Base-by-base conservation (phyloP, 2,329 filamentous ascomycete species). In the Alternaria sp. region DNA sequence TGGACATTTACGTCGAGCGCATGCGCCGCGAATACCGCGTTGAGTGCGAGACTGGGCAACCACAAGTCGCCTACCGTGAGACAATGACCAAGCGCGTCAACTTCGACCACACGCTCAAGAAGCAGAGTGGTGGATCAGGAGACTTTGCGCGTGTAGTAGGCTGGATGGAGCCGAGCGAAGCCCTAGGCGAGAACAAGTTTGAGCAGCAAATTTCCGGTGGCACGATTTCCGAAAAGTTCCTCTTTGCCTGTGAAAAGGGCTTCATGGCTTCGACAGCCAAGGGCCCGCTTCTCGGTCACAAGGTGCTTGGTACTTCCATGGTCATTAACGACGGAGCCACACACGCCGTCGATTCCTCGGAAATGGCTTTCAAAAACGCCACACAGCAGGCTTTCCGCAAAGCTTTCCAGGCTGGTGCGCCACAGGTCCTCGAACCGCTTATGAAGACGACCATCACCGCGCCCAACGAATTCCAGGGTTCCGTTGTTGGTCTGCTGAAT, bases 401-500 rank as follows among this genome's bases (percentile, higher is more conserved):
- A 81, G 90, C 92, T 17, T 98, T 99, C 82, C 83, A 85, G 60
- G 87, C 91, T 11, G 92, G 90, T 33, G 86, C 88, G 51, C 93
- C 94, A 3, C 86, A 92, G 71, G 89, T 99, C 9, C 87, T 99
- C 34, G 95, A 99, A 80, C 95, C 95, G 5, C 81, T 99, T 54
- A 99, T 99, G 95, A 98, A 97, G 85, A 97, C 93, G 0, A 93
- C 93, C 61, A 93, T 99, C 72, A 97, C 93, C 31, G 93, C 95
- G 0, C 95, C 95, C 45, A 92, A 91, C 73, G 95, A 99, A 83
- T 99, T 98, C 84, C 95, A 99, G 81, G 95, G 95, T 75, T 93
- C 92, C 76, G 90, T 99, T 66, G 91, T 98, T 55, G 93, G 93
- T 72, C 82, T 99, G 49, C 85, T 99, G 82, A 99, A 98, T 83